Evolutionary conservation across 495 filamentous ascomycete genomes (phyloP), one percentile per base, ranked within the genome.

Genomic region (Ramalina intermedia): DNA sequence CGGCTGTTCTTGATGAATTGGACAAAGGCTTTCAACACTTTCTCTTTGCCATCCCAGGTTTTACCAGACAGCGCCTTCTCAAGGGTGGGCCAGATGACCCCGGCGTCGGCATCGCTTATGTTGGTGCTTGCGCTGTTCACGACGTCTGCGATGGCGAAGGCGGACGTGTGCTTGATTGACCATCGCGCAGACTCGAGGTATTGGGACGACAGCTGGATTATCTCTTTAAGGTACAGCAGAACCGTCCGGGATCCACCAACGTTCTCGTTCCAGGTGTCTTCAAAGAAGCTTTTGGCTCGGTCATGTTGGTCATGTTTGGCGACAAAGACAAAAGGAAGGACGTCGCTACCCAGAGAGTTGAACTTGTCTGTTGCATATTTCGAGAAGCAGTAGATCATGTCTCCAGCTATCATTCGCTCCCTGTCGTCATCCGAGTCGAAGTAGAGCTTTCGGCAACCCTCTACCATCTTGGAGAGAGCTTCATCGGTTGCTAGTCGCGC

Each of bases 11-110:
- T 67, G 2, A 80, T 76, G 55, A 95, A 88, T 48, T 76, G 77
- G 12, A 85, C 81, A 61, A 94, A 82, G n/a, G 85, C 82, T 49
- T 79, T 72, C n/a, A 96, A 67, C 42, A 96, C 79, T 49, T 76
- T 80, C 63, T 96, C 91, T 65, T 98, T 98, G 8, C 87, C 87
- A 9, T 85, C 79, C 76, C 94, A 98, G 4, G 87, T 94, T 66
- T 93, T 96, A 18, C 93, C 81, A 14, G 74, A 70, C 45, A 94
- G 59, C 2, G 87, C 80, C 57, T 80, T 83, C 39, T 94, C 85
- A 20, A 94, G 68, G 0, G 80, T 75, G 0, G 86, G 85, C 87
- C 87, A 98, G 17, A 95, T 57, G 11, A 71, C 66, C 56, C 74
- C 69, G 27, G 84, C 69, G 40, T 82, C 78, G 7, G 61, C 41